phyloP scores from a whole-genome alignment of 257 asterid species.

The Solanum clarkiae region DNA sequence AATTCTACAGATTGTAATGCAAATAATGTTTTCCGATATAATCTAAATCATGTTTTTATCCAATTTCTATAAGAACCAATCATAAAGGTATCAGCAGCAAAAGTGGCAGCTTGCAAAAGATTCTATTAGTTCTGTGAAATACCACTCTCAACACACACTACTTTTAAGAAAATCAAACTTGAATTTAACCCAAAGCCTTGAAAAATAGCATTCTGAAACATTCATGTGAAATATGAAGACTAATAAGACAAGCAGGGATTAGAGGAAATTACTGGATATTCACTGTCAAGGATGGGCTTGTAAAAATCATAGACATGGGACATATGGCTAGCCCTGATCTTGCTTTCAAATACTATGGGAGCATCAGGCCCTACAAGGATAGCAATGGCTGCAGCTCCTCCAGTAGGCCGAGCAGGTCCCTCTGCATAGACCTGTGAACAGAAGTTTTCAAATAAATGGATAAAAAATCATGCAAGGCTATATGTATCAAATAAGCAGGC shows the following conservation, averaged over 20 bases:
- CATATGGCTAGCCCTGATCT: slow-evolving; percentile 94
- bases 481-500: neutral
- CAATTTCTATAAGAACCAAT: neutral
- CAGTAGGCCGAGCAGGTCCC: slow-evolving; percentile 99
- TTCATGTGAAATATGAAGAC: neutral
- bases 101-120: neutral
- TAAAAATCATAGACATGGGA: slow-evolving; percentile 91
- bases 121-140: neutral
- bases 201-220: neutral
- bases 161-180: neutral
- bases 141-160: neutral
- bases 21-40: neutral
- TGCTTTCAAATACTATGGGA: slow-evolving; percentile 92
- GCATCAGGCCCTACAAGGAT: slow-evolving; percentile 98
- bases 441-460: neutral
- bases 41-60: neutral
- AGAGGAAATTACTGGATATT: slow-evolving; percentile 71
- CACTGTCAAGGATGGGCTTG: slow-evolving; percentile 99
- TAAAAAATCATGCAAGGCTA: neutral
- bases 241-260: neutral
- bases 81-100: neutral
- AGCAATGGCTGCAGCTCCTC: slow-evolving; percentile 99
- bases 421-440: slow-evolving; percentile 86
- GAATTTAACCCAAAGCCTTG: neutral
- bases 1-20: neutral